These are phyloP conservation scores for Pythium apleroticum DNA, from an alignment of 352 stramenopile genomes.

Conservation along the genomic window DNA sequence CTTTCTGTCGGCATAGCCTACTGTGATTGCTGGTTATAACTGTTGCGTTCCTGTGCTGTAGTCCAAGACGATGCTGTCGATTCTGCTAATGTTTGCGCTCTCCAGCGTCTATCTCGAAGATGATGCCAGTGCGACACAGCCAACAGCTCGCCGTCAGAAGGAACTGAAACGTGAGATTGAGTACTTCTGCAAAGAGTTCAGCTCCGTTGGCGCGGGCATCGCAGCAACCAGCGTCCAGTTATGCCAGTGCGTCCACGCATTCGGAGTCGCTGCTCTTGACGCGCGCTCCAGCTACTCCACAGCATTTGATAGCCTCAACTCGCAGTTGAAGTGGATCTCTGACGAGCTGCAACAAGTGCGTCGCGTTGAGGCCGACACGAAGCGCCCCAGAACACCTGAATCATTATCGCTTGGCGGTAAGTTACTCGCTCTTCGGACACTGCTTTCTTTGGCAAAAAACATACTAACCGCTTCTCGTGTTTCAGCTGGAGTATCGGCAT, in stretches of 20 bases:
- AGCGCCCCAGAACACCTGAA: not conserved
- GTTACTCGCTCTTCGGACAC: not conserved
- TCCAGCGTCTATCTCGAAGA: constrained; percentile 31
- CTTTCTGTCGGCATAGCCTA: not conserved
- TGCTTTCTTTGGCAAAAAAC: not conserved
- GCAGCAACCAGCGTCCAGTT: constrained; percentile 33
- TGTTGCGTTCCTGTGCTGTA: not conserved
- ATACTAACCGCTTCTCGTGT: constrained; percentile 43
- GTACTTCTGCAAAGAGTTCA: constrained; percentile 80
- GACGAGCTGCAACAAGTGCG: constrained; percentile 16
- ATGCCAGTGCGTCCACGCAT: constrained; percentile 43
- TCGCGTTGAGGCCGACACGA: constrained; percentile 14
- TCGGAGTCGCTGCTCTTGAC: constrained; percentile 50
- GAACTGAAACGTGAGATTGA: constrained; percentile 65
- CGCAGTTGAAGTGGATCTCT: constrained; percentile 32
- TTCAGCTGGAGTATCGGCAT: constrained; percentile 43
- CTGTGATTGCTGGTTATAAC: not conserved
- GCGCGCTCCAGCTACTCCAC: constrained; percentile 45
- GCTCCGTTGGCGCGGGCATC: constrained; percentile 30
- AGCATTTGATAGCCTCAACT: constrained; percentile 54
- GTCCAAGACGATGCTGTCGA: constrained; percentile 33
- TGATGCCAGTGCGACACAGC: constrained; percentile 13
- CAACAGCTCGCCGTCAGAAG: constrained; percentile 29
- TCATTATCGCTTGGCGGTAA: constrained; percentile 1
- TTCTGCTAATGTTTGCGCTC: constrained; percentile 33